Percentiles rank a stretch among this genome's conserved stretches.
Evolutionary conservation across 169 alveolate genomes (phyloP).

Genomic region (Eimeria zaria): DNA sequence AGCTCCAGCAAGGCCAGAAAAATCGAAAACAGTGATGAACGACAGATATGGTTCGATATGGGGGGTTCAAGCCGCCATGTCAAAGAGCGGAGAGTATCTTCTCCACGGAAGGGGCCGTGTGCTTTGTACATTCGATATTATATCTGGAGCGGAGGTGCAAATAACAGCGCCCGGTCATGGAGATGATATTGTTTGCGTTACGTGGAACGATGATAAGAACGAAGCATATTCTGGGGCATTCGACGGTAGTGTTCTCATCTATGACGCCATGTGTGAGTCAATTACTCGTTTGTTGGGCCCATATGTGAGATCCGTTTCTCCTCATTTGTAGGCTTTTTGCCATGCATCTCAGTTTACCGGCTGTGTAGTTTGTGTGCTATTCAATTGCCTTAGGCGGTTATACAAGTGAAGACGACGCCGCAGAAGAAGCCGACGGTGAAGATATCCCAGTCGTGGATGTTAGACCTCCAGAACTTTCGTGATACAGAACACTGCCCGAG

Average conservation of each 20-base stretch:
- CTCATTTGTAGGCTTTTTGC: too few species aligned
- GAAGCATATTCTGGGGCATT: conserved; percentile 73
- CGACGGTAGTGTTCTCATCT: conserved; percentile 45
- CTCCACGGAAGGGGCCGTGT: conserved; percentile 74
- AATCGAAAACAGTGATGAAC: neutral
- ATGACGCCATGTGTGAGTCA: conserved; percentile 38
- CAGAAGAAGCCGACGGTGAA: conserved; percentile 10
- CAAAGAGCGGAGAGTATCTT: conserved; percentile 33
- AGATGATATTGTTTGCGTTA: conserved; percentile 55
- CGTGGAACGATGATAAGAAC: conserved; percentile 50
- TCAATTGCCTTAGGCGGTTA: conserved; percentile 8
- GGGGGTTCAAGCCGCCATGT: conserved; percentile 62
- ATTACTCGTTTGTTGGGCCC: neutral
- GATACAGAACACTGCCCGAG: neutral
- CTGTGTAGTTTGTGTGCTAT: neutral
- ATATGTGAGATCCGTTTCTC: neutral
- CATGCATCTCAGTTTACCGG: neutral
- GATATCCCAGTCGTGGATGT: conserved; percentile 5
- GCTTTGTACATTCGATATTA: conserved; percentile 49
- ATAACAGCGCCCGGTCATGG: conserved; percentile 11
- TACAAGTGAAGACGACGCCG: conserved; percentile 11
- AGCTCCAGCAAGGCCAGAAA: neutral
- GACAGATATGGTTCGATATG: conserved; percentile 5
- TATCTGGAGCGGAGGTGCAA: conserved; percentile 48
- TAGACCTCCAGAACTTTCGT: neutral